Percentiles rank a stretch among this genome's conserved stretches.
These are phyloP conservation scores for Tylopilus cervinicoccineus DNA, from an alignment of 768 basidiomycete species.

Conservation along the genomic window DNA sequence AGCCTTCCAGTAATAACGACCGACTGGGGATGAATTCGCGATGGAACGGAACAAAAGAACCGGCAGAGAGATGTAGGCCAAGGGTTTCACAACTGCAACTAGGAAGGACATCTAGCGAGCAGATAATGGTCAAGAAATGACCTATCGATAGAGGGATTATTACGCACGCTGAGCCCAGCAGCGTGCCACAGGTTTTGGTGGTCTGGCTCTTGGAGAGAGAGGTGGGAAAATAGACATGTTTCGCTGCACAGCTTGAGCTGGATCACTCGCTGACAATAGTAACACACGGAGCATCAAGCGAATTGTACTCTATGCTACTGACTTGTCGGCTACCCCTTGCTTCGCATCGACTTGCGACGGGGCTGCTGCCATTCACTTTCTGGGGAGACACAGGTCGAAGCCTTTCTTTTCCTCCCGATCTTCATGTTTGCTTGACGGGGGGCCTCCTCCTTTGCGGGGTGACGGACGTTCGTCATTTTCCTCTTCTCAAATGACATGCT, in stretches of 20 bases:
- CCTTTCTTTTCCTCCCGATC: slow-evolving; percentile 25
- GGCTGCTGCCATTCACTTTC: slow-evolving; percentile 11
- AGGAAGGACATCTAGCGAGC: slow-evolving; percentile 57
- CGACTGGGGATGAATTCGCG: slow-evolving; percentile 49
- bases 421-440: neutral
- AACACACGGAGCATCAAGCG: too few species aligned
- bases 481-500: slow-evolving; percentile 39
- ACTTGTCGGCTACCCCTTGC: slow-evolving; percentile 6
- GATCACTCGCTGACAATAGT: neutral
- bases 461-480: slow-evolving; percentile 18
- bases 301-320: neutral
- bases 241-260: neutral
- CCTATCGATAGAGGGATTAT: slow-evolving; percentile 8
- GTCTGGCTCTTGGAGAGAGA: slow-evolving; percentile 22
- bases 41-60: slow-evolving; percentile 60
- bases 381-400: neutral
- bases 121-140: slow-evolving; percentile 10
- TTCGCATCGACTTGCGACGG: slow-evolving; percentile 22
- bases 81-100: slow-evolving; percentile 55
- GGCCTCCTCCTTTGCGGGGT: neutral
- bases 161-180: slow-evolving; percentile 27
- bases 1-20: slow-evolving; percentile 69
- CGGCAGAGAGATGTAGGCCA: slow-evolving; percentile 77
- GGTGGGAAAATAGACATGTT: slow-evolving; percentile 27
- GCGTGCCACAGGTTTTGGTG: slow-evolving; percentile 13